These are phyloP conservation scores for Trypanosoma lewisi DNA, from an alignment of 208 protist genomes.

Conservation along the genomic window DNA sequence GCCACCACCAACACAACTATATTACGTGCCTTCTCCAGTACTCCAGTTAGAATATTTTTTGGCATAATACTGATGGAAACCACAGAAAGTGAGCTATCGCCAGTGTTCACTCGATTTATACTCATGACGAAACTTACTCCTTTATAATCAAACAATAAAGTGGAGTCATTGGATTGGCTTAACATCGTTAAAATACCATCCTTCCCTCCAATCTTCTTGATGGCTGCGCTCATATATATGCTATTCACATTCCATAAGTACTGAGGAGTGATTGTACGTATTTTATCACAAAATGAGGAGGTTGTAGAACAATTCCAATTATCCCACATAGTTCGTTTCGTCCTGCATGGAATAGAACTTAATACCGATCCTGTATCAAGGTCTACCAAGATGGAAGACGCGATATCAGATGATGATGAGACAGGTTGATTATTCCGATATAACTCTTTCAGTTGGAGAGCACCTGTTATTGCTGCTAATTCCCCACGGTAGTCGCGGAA, in stretches of 20 bases:
- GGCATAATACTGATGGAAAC: constrained; percentile 4
- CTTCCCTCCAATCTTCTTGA: constrained; percentile 22
- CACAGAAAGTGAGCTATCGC: background rate
- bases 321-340: constrained; percentile 26
- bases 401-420: constrained; percentile 1
- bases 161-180: constrained; percentile 10
- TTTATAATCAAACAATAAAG: constrained; percentile 15
- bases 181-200: constrained; percentile 19
- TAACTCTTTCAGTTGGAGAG: constrained; percentile 29
- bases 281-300: too few species aligned
- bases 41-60: background rate
- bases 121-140: constrained; percentile 1
- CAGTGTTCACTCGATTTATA: background rate
- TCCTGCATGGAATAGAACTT: constrained; percentile 29
- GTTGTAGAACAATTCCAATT: constrained; percentile 59
- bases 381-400: constrained; percentile 38
- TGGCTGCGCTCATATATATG: constrained; percentile 23
- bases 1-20: constrained; percentile 4
- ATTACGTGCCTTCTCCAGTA: background rate
- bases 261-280: too few species aligned
- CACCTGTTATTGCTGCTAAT: constrained; percentile 38
- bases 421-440: constrained; percentile 14
- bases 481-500: constrained; percentile 53
- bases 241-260: constrained; percentile 15
- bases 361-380: constrained; percentile 37